These are phyloP conservation scores for Lavandula angustifolia DNA, from an alignment of 257 asterid species.

Conservation along the genomic window DNA sequence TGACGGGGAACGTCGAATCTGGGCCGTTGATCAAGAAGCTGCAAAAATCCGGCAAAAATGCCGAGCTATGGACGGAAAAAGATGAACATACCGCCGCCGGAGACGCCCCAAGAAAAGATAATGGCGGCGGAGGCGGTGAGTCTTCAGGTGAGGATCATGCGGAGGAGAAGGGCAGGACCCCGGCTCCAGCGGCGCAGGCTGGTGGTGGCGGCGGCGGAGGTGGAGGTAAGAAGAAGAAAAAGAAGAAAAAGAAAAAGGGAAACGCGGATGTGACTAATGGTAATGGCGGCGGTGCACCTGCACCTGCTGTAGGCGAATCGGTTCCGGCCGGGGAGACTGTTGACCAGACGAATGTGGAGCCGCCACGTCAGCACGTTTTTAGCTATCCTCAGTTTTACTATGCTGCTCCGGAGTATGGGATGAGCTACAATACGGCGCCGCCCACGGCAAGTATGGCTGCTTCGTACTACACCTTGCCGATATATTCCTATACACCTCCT, in stretches of 20 bases:
- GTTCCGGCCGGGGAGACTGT: constrained; percentile 25
- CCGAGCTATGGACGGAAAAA: constrained; percentile 54
- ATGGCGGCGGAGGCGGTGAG: constrained; percentile 25
- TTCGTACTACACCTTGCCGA: constrained; percentile 42
- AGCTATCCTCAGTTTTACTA: constrained; percentile 41
- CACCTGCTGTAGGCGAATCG: constrained; percentile 32
- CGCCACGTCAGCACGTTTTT: constrained; percentile 39
- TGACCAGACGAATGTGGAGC: constrained; percentile 30
- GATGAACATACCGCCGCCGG: constrained; percentile 31
- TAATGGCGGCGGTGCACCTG: constrained; percentile 38
- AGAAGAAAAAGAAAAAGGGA: constrained; percentile 52
- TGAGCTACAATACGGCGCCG: constrained; percentile 47
- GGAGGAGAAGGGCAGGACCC: constrained; percentile 38
- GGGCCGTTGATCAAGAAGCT: constrained; percentile 61
- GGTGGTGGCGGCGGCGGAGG: constrained; percentile 36
- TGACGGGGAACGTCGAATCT: constrained; percentile 59
- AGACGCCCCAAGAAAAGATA: constrained; percentile 20
- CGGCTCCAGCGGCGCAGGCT: constrained; percentile 14
- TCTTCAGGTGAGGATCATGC: constrained; percentile 34
- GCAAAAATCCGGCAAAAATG: constrained; percentile 53
- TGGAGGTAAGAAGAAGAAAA: constrained; percentile 45
- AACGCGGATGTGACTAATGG: constrained; percentile 28
- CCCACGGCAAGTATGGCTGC: constrained; percentile 36
- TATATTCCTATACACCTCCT: constrained; percentile 37
- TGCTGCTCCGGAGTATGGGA: constrained; percentile 51